Base-by-base conservation (phyloP, 495 filamentous ascomycete species). In the Hyaloscypha bicolor region DNA sequence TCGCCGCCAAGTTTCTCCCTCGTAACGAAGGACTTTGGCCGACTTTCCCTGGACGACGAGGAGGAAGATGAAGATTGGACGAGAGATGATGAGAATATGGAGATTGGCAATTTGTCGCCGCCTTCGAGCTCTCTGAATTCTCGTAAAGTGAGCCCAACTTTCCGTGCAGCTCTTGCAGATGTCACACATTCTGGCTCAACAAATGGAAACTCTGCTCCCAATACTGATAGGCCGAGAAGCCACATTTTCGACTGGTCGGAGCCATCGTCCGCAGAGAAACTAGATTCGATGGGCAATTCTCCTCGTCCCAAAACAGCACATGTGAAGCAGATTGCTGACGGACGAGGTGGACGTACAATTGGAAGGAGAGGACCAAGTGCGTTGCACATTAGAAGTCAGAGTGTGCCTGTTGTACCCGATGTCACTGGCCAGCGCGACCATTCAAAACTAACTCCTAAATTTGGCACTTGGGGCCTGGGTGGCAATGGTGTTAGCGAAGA, bases 201-300 rank as follows among this genome's bases (percentile, higher is more conserved):
- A 74, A 80, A 51, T 72, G 74, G 25, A 63, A 75, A 31, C 71
- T 74, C 78, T 19, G 55, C 69, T 67, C 73, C 76, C 45, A 78
- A 76, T 45, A 66, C 73, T 56, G 83, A 83, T 57, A 78, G 83
- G 65, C 83, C 83, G 21, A 79, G 82, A 64, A 86, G 83, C 64
- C 91, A 85, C 71, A 85, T 94, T 30, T 97, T 96, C 71, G 92
- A 96, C 75, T 97, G 93, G 92, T 89, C 90, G 56, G 93, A 97
- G 75, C 85, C 90, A 42, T 74, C 85, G 42, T 78, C 79, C 29
- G 78, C 78, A 56, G 90, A 87, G 73, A 87, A 83, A 71, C 51
- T 72, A 32, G 85, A 86, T 55, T 74, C 73, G 19, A 78, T 80
- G 55, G 83, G 87, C 55, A 79, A 84, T 29, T 86, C 88, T 53